A percentile compares a stretch with the other conserved stretches of the same genome.
Conservation (phyloP, 495 filamentous ascomycete genomes). For the Penicillium pulvis region DNA sequence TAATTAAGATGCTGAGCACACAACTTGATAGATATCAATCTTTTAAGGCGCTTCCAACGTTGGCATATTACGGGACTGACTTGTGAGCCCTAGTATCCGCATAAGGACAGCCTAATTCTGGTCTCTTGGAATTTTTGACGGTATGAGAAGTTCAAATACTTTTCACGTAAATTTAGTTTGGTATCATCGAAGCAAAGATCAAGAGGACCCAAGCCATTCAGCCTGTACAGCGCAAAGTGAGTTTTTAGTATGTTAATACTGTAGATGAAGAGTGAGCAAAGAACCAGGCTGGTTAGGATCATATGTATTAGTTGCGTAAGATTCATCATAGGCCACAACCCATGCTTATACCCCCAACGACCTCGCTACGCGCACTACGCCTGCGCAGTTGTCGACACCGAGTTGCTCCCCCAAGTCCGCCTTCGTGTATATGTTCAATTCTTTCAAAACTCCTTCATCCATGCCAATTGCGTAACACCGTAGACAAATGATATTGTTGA, state of each 20-base stretch:
- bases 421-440: background rate
- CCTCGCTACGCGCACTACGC: slow-evolving; percentile 3
- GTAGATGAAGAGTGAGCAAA: slow-evolving; percentile 1
- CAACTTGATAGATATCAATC: too few relatives aligned
- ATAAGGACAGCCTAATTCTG: too few relatives aligned
- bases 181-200: background rate
- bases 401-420: background rate
- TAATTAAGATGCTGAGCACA: too few relatives aligned
- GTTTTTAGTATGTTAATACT: slow-evolving; percentile 1
- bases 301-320: slow-evolving; percentile 3
- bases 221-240: background rate
- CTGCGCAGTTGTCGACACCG: slow-evolving; percentile 3
- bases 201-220: background rate
- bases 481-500: slow-evolving; percentile 5
- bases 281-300: slow-evolving; percentile 2
- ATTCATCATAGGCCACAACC: slow-evolving; percentile 4
- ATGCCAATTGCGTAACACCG: slow-evolving; percentile 19
- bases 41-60: too few relatives aligned
- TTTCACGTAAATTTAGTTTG: background rate
- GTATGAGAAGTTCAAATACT: background rate
- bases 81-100: too few relatives aligned
- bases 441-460: slow-evolving; percentile 17
- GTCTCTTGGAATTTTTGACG: too few relatives aligned
- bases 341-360: background rate
- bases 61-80: too few relatives aligned